Evolutionary conservation across 805 yeast genomes (phyloP), one percentile per base, ranked within the genome.

Genomic region (Sugiyamaella lignohabitans): DNA sequence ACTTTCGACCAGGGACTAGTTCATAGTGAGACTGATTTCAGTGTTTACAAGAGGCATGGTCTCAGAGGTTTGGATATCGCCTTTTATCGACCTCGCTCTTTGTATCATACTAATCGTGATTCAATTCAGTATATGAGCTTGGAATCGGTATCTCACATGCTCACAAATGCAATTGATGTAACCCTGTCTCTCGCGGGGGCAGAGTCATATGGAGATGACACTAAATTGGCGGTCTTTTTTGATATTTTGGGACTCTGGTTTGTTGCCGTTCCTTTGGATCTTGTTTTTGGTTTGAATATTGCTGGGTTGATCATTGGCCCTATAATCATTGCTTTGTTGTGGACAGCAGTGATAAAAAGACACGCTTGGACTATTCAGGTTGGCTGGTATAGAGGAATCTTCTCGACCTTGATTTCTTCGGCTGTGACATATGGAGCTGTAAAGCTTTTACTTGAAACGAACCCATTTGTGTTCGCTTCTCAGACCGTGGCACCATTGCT

Each of bases 21-120:
- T 29, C 73, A 73, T 46, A 83, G 94, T 54, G 91, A 87, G 64
- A 89, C 97, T 1, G 97, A 89, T 61, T 89, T 83, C 63, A 76
- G 78, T 52, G 78, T 87, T 2, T 89, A 87, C 60, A 72, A 74
- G 46, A 52, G 55, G 4, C 65, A 74, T 42, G 95, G 93, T 0
- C 61, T 87, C 43, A 73, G 95, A 53, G 97, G 97, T 8, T 73
- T 88, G 59, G 97, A 89, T 64, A 76, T 89, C 56, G 96, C 96
- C 1, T 89, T 89, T 62, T 87, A 77, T 62, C 82, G 79, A 57
- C 95, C 96, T 20, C 74, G 97, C 58, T 78, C 84, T 43, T 64
- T 85, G 37, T 89, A 89, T 57, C 97, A 89, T 60, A 89, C 97
- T 1, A 65, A 69, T 14, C 71, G 78, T 40, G 97, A 89, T 63